Conservation (phyloP, 1,284 basidiomycete genomes). For the Leccinum ponderosum region DNA sequence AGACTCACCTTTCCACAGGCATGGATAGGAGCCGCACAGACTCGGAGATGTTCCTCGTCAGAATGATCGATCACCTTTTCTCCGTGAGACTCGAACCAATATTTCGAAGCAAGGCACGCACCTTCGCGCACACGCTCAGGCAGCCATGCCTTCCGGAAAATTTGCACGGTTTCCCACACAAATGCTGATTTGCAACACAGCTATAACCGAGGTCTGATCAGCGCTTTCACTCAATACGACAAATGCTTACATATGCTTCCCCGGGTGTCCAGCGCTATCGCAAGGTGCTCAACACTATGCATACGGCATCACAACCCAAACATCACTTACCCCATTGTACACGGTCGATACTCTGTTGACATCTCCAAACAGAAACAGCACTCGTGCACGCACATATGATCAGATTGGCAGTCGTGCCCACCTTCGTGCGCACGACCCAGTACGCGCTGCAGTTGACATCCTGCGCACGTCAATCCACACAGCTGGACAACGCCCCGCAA, state of each 20-base stretch:
- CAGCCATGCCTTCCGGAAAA: conserved; percentile 49
- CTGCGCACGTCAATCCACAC: conserved; percentile 46
- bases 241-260: conserved; percentile 48
- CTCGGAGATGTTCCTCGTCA: conserved; percentile 44
- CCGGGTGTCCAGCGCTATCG: conserved; percentile 55
- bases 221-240: neutral
- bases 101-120: conserved; percentile 13
- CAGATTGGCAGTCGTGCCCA: conserved; percentile 49
- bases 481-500: conserved; percentile 47
- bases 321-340: conserved; percentile 46
- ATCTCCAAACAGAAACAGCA: conserved; percentile 48
- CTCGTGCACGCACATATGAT: conserved; percentile 43
- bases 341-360: conserved; percentile 31
- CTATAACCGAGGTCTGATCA: conserved; percentile 28
- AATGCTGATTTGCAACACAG: conserved; percentile 48
- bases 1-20: conserved; percentile 50
- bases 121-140: conserved; percentile 50
- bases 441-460: conserved; percentile 51
- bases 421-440: conserved; percentile 45
- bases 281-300: neutral
- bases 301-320: neutral
- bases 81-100: neutral
- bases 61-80: conserved; percentile 44
- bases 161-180: conserved; percentile 50
- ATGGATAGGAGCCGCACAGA: conserved; percentile 52